Evolutionary conservation across 2,329 filamentous ascomycete genomes (phyloP), one percentile per base, ranked within the genome.

Genomic region (Alternaria postmessia): DNA sequence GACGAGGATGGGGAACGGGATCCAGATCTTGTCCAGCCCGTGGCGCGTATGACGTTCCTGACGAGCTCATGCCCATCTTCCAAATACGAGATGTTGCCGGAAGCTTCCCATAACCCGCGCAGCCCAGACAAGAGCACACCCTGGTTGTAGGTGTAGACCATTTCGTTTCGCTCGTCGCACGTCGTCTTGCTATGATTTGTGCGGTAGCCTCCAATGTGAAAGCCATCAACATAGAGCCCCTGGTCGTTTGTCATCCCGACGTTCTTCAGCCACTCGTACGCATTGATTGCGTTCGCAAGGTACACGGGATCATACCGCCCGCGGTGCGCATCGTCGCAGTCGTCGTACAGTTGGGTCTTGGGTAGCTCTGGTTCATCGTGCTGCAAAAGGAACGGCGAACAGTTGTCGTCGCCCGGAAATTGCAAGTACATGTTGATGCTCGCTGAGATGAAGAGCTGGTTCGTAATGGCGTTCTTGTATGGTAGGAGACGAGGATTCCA

Each of bases 381-480:
- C 56, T 51, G 73, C 68, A 59, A 82, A 66, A 82, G 67, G 77
- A 91, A 95, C 0, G 92, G 92, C 0, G 89, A 89, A 20, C 85
- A 82, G 65, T 94, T 92, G 36, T 84, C 79, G 74, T 97, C 93
- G 1, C 93, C 92, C 0, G 94, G 92, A 66, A 94, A 96, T 73
- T 94, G 86, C 5, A 95, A 85, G 74, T 96, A 97, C 94, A 98
- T 97, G 54, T 86, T 87, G 36, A 94, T 86, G 22, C 91, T 95
- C 0, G 92, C 93, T 0, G 94, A 85, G 61, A 97, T 92, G 80
- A 87, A 97, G 1, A 97, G 86, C 75, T 97, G 88, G 73, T 97
- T 97, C 30, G 94, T 98, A 70, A 98, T 96, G 64, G 94, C 93
- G 72, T 98, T 98, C 75, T 97, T 98, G 82, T 97, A 98, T 0